Base-by-base conservation (phyloP, 768 basidiomycete species). In the Suillus bovinus region DNA sequence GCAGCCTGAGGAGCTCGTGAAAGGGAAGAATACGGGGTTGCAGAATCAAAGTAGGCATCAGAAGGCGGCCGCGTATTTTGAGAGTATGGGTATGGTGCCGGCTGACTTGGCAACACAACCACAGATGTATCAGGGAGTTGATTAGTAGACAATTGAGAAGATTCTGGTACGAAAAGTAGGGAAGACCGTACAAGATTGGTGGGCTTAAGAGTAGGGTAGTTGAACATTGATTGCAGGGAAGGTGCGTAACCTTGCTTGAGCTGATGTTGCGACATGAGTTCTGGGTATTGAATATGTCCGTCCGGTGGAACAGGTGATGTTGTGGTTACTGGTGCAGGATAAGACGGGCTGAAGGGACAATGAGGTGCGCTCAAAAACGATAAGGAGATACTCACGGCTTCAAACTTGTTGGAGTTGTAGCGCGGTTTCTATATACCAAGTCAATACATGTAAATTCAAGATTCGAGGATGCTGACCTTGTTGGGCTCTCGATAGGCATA, bases 241-340 rank as follows among this genome's bases (percentile, higher is more conserved):
- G 91, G 91, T 29, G 81, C 82, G 69, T 93, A 93, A 42, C 91
- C 91, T 69, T 93, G 91, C 57, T 76, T 81, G 61, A 85, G 82
- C 72, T 93, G 91, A 62, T 93, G 92, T 61, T 84, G 83, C 1
- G 87, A 86, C 91, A 93, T 93, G 38, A 93, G 82, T 17, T 84
- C 79, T 1, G 90, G 90, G 67, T 90, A 90, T 38, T 80, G 80
- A 59, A 88, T 75, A 22, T 77, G 69, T 17, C 78, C 75, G 20
- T 80, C 75, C 39, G 81, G 78, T 6, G 80, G 78, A 17, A 86
- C 83, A n/a, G 85, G 80, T 5, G 88, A 85, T 34, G 90, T 88
- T 11, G 90, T 91, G 1, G 89, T 91, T 53, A 88, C 78, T 39
- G 88, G 87, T 33, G 82, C 76, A 20, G 83, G 84, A 67, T 84